Evolutionary conservation across 345 rosid species (phyloP).

Genomic region (Salix suchowensis): DNA sequence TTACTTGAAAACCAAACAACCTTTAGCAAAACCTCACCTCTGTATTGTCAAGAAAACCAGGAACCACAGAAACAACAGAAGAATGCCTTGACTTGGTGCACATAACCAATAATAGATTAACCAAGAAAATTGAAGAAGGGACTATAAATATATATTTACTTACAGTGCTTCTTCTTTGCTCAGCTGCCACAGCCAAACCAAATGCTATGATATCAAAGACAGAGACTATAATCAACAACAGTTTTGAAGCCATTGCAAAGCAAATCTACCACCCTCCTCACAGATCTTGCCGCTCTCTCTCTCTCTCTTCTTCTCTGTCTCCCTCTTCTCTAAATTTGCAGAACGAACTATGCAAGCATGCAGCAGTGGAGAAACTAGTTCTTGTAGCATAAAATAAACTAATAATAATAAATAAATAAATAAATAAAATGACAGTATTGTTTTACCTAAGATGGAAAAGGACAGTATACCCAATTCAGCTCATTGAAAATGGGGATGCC

Average conservation of each 20-base stretch:
- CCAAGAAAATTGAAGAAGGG: not conserved
- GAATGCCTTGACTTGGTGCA: not conserved
- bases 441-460: constrained; percentile 28
- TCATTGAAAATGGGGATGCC: constrained; percentile 24
- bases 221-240: constrained; percentile 57
- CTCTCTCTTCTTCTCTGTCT: constrained; percentile 2
- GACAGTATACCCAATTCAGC: constrained; percentile 31
- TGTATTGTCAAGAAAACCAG: constrained; percentile 15
- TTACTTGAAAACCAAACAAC: constrained; percentile 6
- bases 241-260: constrained; percentile 71
- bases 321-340: constrained; percentile 21
- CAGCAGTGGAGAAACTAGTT: constrained; percentile 2
- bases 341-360: not conserved
- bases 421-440: not conserved
- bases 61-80: not conserved
- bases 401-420: not conserved
- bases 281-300: constrained; percentile 21
- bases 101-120: not conserved
- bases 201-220: constrained; percentile 82
- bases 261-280: constrained; percentile 18
- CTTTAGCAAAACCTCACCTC: not conserved
- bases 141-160: constrained; percentile 20
- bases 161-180: constrained; percentile 92
- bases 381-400: not conserved
- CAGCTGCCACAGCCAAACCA: constrained; percentile 90